These are phyloP conservation scores for Capsicum chinense DNA, from an alignment of 257 asterid genomes.

Conservation along the genomic window DNA sequence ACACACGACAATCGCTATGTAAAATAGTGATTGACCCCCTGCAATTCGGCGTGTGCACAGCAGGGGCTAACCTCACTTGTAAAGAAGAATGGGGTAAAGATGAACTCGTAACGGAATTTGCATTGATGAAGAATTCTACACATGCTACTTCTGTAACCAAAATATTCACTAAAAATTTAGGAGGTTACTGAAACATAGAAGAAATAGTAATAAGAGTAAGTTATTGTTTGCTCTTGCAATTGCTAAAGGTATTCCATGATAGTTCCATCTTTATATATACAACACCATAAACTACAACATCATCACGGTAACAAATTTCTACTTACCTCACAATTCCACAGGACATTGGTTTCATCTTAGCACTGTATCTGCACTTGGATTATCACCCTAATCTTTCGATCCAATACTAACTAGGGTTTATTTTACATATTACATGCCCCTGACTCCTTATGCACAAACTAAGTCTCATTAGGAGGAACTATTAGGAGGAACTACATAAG, in stretches of 20 bases:
- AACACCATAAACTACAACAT: neutral
- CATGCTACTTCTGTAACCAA: too few species aligned
- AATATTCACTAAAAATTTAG: too few species aligned
- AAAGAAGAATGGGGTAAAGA: too few species aligned
- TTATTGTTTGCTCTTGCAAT: neutral
- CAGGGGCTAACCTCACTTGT: too few species aligned
- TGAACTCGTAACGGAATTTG: too few species aligned
- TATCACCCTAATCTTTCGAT: neutral
- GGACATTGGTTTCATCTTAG: neutral
- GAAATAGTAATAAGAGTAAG: neutral
- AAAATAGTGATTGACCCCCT: too few species aligned
- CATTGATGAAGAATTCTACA: too few species aligned
- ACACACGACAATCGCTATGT: too few species aligned
- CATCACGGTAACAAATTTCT: neutral
- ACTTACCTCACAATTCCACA: neutral
- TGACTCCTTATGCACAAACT: neutral
- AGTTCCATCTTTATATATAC: slow-evolving; percentile 15
- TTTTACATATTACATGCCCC: neutral
- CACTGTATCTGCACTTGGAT: neutral
- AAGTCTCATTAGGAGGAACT: neutral
- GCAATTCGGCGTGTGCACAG: too few species aligned
- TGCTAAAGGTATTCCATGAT: neutral
- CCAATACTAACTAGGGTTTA: neutral
- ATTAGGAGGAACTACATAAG: neutral
- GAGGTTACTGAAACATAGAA: neutral